Evolutionary conservation across 768 basidiomycete species (phyloP).

Genomic region (Rhizopogon rudus): DNA sequence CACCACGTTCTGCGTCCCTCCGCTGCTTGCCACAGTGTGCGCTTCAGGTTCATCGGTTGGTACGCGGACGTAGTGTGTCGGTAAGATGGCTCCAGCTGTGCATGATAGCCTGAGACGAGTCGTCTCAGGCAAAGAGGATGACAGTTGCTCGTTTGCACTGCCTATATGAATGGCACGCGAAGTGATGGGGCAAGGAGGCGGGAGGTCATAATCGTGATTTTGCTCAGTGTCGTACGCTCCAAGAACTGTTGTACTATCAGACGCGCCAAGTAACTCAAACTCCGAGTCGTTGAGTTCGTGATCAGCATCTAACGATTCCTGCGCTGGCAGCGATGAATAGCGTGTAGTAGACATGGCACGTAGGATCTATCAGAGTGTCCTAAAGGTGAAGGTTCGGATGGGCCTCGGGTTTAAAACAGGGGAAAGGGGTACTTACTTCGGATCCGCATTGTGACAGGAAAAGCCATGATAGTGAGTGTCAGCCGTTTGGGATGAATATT

Average conservation of each 20-base stretch:
- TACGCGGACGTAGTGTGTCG: constrained; percentile 56
- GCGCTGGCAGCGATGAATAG: constrained; percentile 44
- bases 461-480: no score
- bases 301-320: constrained; percentile 22
- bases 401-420: no score
- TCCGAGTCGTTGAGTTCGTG: constrained; percentile 75
- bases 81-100: constrained; percentile 52
- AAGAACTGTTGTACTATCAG: constrained; percentile 17
- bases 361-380: neutral
- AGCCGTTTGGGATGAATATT: no score
- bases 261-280: constrained; percentile 27
- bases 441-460: no score
- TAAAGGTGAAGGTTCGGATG: no score
- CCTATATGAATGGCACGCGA: constrained; percentile 58
- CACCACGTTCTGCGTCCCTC: constrained; percentile 48
- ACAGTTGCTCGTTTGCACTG: constrained; percentile 65
- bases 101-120: constrained; percentile 39
- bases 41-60: constrained; percentile 45
- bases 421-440: no score
- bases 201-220: constrained; percentile 58
- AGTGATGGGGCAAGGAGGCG: constrained; percentile 68
- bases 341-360: constrained; percentile 36
- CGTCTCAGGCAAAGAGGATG: constrained; percentile 39
- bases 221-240: constrained; percentile 76
- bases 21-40: no score